These are phyloP conservation scores for Neurospora sp. DNA, from an alignment of 2,329 filamentous ascomycete genomes.

Conservation along the genomic window DNA sequence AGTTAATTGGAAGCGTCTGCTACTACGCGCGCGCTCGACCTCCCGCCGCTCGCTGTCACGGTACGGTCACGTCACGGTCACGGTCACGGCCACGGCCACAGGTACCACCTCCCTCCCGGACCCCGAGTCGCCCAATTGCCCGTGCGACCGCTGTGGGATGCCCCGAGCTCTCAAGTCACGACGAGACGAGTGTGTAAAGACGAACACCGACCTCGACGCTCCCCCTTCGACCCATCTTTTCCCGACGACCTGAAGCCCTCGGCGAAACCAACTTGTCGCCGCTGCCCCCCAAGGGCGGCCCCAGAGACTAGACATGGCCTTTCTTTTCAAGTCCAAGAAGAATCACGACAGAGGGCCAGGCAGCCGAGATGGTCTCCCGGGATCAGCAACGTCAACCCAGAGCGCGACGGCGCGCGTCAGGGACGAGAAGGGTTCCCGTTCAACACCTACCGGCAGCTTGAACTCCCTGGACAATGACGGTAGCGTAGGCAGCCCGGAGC, in stretches of 20 bases:
- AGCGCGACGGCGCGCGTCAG: conserved; percentile 38
- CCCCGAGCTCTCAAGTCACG: neutral
- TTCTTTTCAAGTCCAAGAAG: conserved; percentile 77
- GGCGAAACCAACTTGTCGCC: neutral
- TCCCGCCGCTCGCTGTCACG: conserved; percentile 4
- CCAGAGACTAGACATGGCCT: conserved; percentile 52
- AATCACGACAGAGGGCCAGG: conserved; percentile 52
- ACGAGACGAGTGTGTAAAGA: neutral
- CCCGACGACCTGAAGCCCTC: neutral
- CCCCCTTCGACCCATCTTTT: neutral
- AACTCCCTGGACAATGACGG: conserved; percentile 57
- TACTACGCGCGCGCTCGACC: conserved; percentile 2
- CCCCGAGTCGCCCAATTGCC: neutral
- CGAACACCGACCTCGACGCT: neutral
- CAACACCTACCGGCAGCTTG: conserved; percentile 68
- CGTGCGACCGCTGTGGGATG: neutral
- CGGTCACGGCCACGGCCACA: neutral
- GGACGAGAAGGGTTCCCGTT: conserved; percentile 50
- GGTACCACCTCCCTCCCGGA: neutral
- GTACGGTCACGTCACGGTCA: neutral
- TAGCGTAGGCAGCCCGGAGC: conserved; percentile 51
- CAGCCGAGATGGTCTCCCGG: conserved; percentile 41
- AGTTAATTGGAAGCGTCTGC: conserved; percentile 3
- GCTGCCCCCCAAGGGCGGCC: conserved; percentile 27
- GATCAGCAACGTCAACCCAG: conserved; percentile 39